Evolutionary conservation across 2,329 filamentous ascomycete genomes (phyloP), one percentile per base, ranked within the genome.

Genomic region (Pyricularia sp.): DNA sequence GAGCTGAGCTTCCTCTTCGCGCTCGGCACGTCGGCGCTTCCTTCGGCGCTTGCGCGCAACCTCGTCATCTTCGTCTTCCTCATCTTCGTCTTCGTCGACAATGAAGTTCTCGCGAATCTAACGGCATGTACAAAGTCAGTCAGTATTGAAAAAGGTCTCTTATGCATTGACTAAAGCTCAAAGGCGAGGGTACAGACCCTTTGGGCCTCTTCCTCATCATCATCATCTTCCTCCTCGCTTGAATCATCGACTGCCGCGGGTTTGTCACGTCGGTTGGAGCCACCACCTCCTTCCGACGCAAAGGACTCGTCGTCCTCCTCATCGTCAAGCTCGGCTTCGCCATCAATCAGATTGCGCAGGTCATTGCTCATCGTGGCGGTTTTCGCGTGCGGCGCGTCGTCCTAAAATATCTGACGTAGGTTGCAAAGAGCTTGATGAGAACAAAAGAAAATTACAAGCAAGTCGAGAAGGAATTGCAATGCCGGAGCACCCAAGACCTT

Each of bases 71-170:
- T 90, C 87, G 36, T 89, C 88, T 66, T 93, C 90, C 73, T 93
- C 91, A 69, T 93, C 90, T 73, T 93, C 91, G 71, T 94, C 93
- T 75, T 97, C 94, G 75, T 97, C 93, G 72, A 97, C 93, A 73
- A 99, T 97, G 81, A 98, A 99, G 30, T 94, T 94, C 82, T 97
- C 93, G 68, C 92, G 92, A 72, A 97, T 87, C 93, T 97, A 75
- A 28, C 12, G 61, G 73, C 17, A 10, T 12, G 4, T n/a, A 28
- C 59, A 63, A 26, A 20, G 14, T 28, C 11, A 28, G 59, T 63
- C 26, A 30, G 25, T 63, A 63, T 20, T 5, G 20, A 2, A 20
- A 3, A 9, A 20, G 1, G 10, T 12, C 10, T 63, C 25, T 20
- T 20, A 12, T 4, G 14, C 14, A 17, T 30, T 12, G 5, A 2